Conservation (phyloP, 192 early-diverging fungal species). For the Backusella circina region DNA sequence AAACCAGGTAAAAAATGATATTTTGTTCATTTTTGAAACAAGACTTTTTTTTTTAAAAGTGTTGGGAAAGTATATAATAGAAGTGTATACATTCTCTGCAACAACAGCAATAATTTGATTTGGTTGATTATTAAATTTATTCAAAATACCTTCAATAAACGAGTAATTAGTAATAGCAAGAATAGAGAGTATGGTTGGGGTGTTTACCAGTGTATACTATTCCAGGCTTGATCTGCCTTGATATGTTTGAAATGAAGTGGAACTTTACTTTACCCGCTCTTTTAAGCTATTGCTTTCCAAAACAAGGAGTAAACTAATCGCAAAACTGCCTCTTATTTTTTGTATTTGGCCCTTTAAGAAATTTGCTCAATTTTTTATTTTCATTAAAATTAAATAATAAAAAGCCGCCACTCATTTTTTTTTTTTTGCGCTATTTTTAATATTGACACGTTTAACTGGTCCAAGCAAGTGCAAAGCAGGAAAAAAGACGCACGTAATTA, state of each 20-base stretch:
- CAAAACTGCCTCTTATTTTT: constrained; percentile 13
- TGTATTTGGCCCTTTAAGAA: not conserved
- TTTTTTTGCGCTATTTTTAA: not conserved
- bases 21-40: not conserved
- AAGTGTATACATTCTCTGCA: not conserved
- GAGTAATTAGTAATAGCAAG: too few species aligned
- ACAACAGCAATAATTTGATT: not conserved
- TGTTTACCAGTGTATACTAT: too few species aligned
- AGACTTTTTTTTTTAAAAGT: not conserved
- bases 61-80: not conserved
- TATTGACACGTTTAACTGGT: not conserved
- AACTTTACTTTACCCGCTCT: not conserved
- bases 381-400: not conserved
- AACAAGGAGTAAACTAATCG: constrained; percentile 1
- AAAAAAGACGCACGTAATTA: not conserved
- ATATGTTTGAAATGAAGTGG: not conserved
- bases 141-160: not conserved
- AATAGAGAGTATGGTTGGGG: too few species aligned
- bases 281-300: not conserved
- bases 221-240: not conserved
- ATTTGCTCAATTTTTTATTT: not conserved
- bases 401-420: not conserved
- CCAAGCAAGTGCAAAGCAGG: not conserved
- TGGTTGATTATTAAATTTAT: not conserved
- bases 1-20: not conserved